Base-by-base conservation (phyloP, 2,329 filamentous ascomycete species). In the Septoria petroselini region DNA sequence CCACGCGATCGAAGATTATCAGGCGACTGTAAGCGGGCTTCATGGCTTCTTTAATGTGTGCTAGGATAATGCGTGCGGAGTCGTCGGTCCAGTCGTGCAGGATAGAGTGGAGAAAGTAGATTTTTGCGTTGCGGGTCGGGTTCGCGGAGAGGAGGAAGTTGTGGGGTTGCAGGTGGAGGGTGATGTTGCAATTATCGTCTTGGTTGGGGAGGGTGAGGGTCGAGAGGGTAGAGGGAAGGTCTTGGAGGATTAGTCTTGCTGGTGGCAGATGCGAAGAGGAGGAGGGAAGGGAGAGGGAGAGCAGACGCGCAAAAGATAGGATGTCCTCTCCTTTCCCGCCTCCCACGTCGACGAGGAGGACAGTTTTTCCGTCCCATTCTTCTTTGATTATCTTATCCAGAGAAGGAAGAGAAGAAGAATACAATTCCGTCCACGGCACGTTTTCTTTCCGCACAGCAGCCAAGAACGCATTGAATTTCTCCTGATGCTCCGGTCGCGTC, bases 61-160 rank as follows among this genome's bases (percentile, higher is more conserved):
- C 17, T n/a, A 64, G 46, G 25, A 64, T 61, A 1, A 45, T 39
- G 4, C 52, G 35, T 19, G 53, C 54, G 27, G 52, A 41, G n/a
- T 47, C 45, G 27, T 63, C 58, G 3, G 52, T 38, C 54, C 54
- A 62, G 41, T 64, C 57, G 46, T 63, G 59, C 18, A 64, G 30
- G 30, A 64, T 44, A 15, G 52, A 43, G 31, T 57, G 58, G 21
- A 62, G 29, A 48, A 59, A 63, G 44, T 64, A 64, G 3, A 65
- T 54, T 41, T 65, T 61, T 7, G 68, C 68, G 27, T 54, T 51
- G 23, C 51, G 47, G 3, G 58, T 21, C 1, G 55, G 55, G 17
- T 60, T 58, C 11, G 42, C 25, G 23, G 23, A 27, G 23, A 9
- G 2, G 41, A 59, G 58, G 47, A 61, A 59, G 30, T 62, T 53